Base-by-base conservation (phyloP, 441 rosid species). In the Codiaeum variegatum region DNA sequence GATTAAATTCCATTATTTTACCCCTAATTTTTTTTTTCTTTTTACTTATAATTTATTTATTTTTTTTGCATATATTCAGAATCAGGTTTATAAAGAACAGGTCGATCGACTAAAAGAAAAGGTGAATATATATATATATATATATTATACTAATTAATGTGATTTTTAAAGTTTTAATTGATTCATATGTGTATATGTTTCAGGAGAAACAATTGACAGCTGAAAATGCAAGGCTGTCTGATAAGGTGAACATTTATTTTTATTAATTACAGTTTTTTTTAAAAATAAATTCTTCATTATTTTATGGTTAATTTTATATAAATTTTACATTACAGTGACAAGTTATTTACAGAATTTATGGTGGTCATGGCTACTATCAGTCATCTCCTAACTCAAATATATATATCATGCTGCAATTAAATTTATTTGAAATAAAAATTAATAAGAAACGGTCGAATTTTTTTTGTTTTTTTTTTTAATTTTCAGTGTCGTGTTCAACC, bases 121-220 rank as follows among this genome's bases (percentile, higher is more conserved):
- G 87, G 91, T 88, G 70, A 71, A 31, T 12, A 31, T 62, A 47
- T 40, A 40, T 11, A n/a, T n/a, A n/a, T n/a, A n/a, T n/a, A n/a
- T n/a, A n/a, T n/a, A n/a, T n/a, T n/a, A n/a, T n/a, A n/a, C n/a
- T n/a, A n/a, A n/a, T n/a, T n/a, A n/a, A n/a, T n/a, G n/a, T n/a
- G n/a, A n/a, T n/a, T n/a, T n/a, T n/a, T n/a, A n/a, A n/a, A n/a
- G n/a, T n/a, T n/a, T n/a, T n/a, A n/a, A n/a, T n/a, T n/a, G n/a
- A n/a, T n/a, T n/a, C n/a, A n/a, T 79, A 24, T 65, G n/a, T n/a
- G n/a, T n/a, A 28, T 74, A 34, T 12, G 71, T 68, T 72, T 61
- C 88, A 94, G 99, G 99, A 82, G 82, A 88, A 82, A 79, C 78
- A 66, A 40, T 78, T 91, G 44, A 66, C 62, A 52, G 87, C 87